Percentiles rank a stretch among this genome's conserved stretches.
These are phyloP conservation scores for Sextonia rubra DNA, from an alignment of 164 flowering plant species.

Conservation along the genomic window DNA sequence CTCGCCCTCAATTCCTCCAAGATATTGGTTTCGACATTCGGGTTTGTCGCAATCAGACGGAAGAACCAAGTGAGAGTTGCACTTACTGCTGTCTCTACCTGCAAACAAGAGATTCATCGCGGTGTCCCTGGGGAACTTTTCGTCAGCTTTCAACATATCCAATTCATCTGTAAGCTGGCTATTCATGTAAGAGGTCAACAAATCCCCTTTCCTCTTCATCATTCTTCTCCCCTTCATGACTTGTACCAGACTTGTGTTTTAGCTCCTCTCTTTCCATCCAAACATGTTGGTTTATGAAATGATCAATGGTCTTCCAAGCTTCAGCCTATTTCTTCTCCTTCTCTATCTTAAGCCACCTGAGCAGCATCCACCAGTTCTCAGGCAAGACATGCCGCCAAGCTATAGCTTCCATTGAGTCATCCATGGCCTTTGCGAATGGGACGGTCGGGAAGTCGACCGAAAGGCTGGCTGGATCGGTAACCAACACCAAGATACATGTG, in stretches of 20 bases:
- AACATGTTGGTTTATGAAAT: conserved; percentile 9
- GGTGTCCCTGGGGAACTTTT: conserved; percentile 10
- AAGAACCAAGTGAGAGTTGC: conserved; percentile 16
- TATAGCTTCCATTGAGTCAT: conserved; percentile 18
- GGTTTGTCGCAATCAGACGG: conserved; percentile 11
- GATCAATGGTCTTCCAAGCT: conserved; percentile 11
- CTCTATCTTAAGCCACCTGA: conserved; percentile 18
- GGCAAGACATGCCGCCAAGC: conserved; percentile 22
- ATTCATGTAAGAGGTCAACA: conserved; percentile 15
- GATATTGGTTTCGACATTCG: neutral
- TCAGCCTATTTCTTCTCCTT: conserved; percentile 17
- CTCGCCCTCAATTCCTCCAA: neutral
- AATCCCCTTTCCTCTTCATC: conserved; percentile 1
- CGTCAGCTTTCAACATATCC: neutral
- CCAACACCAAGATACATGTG: conserved; percentile 16
- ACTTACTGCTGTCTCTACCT: conserved; percentile 9
- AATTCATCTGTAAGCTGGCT: neutral
- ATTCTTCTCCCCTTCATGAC: neutral
- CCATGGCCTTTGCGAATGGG: conserved; percentile 24
- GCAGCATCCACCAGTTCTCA: conserved; percentile 20
- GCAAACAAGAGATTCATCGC: conserved; percentile 14
- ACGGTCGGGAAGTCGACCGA: conserved; percentile 12
- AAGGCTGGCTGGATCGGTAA: conserved; percentile 11
- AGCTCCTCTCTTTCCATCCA: conserved; percentile 2
- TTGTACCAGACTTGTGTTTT: neutral